Base-by-base conservation (phyloP, 2,329 filamentous ascomycete species). In the Penicillium concentricum region DNA sequence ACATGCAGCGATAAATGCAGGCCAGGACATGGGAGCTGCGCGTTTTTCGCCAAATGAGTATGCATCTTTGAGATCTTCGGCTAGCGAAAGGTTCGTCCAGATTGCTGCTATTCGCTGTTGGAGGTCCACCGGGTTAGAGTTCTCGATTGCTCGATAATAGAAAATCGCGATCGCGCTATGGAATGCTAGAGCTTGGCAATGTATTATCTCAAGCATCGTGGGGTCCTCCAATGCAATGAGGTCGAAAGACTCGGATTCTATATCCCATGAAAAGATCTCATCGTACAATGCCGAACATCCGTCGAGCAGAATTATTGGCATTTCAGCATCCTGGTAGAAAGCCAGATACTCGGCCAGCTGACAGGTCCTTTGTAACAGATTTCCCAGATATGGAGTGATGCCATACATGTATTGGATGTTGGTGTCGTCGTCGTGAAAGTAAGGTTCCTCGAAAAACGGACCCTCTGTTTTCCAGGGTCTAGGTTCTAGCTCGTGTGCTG, bases 11-110 rank as follows among this genome's bases (percentile, higher is more conserved):
- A 66, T 62, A 15, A 66, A 66, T 12, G 57, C 64, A 8, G 64
- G 62, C 64, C 64, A 66, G 5, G 64, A 65, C 55, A 66, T 65
- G 3, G 62, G 60, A 6, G 64, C 64, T 13, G 58, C 52, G 13
- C 57, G 39, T 45, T 59, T 64, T 35, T 52, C 49, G 20, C 57
- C 56, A 34, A 45, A 45, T 9, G 54, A 48, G 16, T 58, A 55
- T 12, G 44, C 26, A 2, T 59, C 35, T 38, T 66, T 66, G 20
- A 62, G 51, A 7, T 59, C 49, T 47, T 66, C 64, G 16, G 64
- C 60, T 5, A 46, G 46, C 15, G 48, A 61, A 7, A 64, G 54
- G 18, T 60, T 56, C 20, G 47, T 43, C 38, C 60, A 61, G 4
- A 64, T 57, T n/a, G 15, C 45, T 32, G 49, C 4, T 48, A 54